Base-by-base conservation (phyloP, 2,329 filamentous ascomycete genomes). In the Fulvia fulva region DNA sequence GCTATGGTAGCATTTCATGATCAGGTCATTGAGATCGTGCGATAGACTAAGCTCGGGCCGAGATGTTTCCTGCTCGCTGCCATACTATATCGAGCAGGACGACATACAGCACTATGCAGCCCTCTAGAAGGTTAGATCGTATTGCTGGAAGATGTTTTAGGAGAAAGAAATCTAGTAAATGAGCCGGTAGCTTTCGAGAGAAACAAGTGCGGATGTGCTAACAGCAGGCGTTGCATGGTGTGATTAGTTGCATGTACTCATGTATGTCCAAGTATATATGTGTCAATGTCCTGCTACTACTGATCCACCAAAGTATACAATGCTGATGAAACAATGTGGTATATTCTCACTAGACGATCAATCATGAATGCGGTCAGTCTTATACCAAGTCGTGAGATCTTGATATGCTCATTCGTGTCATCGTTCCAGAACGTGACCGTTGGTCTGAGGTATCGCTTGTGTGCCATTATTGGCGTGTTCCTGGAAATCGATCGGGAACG, bases 401-500 rank as follows among this genome's bases (percentile, higher is more conserved):
- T 41, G 14, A 41, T 41, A 41, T 19, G 14, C 16, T 21, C 19
- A n/a, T n/a, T 28, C 9, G 11, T 51, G 19, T 53, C 23, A 53
- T 30, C 45, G 51, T 45, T 41, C 30, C 19, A 51, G 50, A n/a
- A 28, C 46, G 25, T 49, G 46, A 14, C 26, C 23, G 26, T 50
- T 50, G 16, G 9, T 28, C 26, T 21, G 25, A 5, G 30, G 26
- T 28, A 21, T 11, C 19, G 23, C 11, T 11, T 21, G n/a, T 21
- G 47, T 11, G 7, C 26, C n/a, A 26, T 28, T 30, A 53, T 25
- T 49, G 47, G 22, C 51, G 45, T 28, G 47, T 6, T 64, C 63
- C 5, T 56, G 46, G 12, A 62, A 50, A 19, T 70, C 67, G 41
- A 69, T 64, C 2, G 68, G 65, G 75, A 75, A 78, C 14, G 75